Conservation (phyloP, 805 yeast genomes). For the Wickerhamiella brachini region DNA sequence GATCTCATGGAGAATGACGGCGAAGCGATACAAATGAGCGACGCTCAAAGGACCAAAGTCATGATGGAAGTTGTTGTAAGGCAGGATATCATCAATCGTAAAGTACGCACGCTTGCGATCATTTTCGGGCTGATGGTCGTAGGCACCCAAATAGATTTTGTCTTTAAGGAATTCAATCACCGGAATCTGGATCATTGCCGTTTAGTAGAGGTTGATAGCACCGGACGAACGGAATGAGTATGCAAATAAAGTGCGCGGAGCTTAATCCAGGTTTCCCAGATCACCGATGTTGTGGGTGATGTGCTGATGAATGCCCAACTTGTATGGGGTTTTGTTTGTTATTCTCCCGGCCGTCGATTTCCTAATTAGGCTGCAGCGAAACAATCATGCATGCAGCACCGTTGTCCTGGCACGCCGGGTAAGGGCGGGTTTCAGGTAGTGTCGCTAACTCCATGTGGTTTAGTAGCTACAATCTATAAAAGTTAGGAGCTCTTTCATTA, state of each 20-base stretch:
- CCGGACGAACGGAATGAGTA: not conserved
- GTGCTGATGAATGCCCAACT: not conserved
- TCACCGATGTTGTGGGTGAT: not conserved
- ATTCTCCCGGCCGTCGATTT: not conserved
- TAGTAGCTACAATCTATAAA: not conserved
- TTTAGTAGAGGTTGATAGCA: not conserved
- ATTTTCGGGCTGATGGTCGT: constrained; percentile 64
- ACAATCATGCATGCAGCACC: not conserved
- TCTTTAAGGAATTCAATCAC: constrained; percentile 27
- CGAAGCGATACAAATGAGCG: constrained; percentile 87
- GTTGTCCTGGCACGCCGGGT: not conserved
- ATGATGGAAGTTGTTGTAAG: constrained; percentile 87
- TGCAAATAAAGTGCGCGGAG: not conserved
- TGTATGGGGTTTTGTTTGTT: not conserved
- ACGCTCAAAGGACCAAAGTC: constrained; percentile 95
- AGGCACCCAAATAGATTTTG: constrained; percentile 74
- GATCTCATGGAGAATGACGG: constrained; percentile 84
- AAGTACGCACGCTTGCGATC: constrained; percentile 66
- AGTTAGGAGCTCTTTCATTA: not conserved
- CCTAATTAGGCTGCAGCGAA: constrained; percentile 5
- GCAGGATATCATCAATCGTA: constrained; percentile 83
- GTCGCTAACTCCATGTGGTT: not conserved
- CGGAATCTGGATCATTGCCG: not conserved
- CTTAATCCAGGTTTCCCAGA: not conserved
- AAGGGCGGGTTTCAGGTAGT: not conserved